Base-by-base conservation (phyloP, 805 yeast species). In the Candida ovalis region DNA sequence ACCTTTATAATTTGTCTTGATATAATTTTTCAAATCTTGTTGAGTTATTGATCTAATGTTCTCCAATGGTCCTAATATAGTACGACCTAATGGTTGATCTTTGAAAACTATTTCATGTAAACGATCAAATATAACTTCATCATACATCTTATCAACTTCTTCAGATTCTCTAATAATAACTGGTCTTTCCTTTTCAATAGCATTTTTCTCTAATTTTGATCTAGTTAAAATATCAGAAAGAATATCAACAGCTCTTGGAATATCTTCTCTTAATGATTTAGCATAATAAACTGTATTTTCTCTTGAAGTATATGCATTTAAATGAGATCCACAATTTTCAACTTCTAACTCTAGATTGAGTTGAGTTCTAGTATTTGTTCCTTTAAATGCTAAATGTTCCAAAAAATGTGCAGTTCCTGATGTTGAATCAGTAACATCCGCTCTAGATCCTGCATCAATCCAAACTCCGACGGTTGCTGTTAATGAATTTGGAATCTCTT, bases 401-500 rank as follows among this genome's bases (percentile, higher is more conserved):
- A 94, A 72, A 65, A 94, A 94, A 70, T 94, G 99, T 0, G 99
- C 99, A 7, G 98, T 91, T 42, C 99, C 99, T 45, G 81, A 75
- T 58, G 90, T 90, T 62, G 77, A 77, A 60, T 87, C 81, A 41
- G 75, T 74, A 60, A 82, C 85, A 69, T 94, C 99, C 3, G 98
- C 98, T 53, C 99, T 77, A 3, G 97, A 91, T 2, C 99, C 99
- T 37, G 99, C 97, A 69, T 94, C 97, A 52, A 94, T 90, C 92
- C 97, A 95, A 47, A 94, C 92, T 2, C 98, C 99, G 13, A 94
- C 97, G 1, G 99, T 94, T 52, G 99, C 98, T 40, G 97, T 90
- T 57, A 85, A 77, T 7, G 95, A 84, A 53, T 86, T 84, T 10
- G 98, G 98, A 64, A 87, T 81, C 40, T 76, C 62, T 65, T 94